A percentile compares a stretch with the other conserved stretches of the same genome.
phyloP scores from a whole-genome alignment of 306 rosid genomes.

The Delonix regia region DNA sequence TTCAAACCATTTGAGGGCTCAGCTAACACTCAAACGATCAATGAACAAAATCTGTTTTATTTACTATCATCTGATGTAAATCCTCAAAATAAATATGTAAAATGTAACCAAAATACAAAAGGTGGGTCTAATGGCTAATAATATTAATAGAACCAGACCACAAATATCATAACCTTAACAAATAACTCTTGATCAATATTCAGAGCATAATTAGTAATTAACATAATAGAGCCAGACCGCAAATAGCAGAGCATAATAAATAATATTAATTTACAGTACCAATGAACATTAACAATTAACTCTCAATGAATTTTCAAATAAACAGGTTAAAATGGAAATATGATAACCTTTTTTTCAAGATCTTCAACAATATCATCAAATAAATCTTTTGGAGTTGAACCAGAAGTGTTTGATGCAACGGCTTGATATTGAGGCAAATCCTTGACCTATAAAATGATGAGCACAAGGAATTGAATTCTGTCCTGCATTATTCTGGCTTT shows the following conservation, averaged over 20 bases:
- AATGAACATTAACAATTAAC: slow-evolving; percentile 7
- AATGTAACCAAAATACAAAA: slow-evolving; percentile 20
- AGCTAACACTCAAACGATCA: slow-evolving; percentile 18
- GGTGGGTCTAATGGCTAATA: neutral
- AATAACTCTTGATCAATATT: too few species aligned
- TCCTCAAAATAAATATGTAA: slow-evolving; percentile 13
- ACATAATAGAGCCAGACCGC: neutral
- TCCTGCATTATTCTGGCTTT: slow-evolving; percentile 20
- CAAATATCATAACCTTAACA: too few species aligned
- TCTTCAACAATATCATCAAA: slow-evolving; percentile 86
- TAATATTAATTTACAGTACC: slow-evolving; percentile 7
- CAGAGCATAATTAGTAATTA: too few species aligned
- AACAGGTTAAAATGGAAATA: slow-evolving; percentile 23
- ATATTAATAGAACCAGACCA: neutral
- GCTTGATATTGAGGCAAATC: slow-evolving; percentile 92
- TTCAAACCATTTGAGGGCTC: slow-evolving; percentile 18
- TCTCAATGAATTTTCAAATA: slow-evolving; percentile 14
- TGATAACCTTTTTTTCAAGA: slow-evolving; percentile 72
- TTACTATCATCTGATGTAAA: neutral
- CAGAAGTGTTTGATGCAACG: slow-evolving; percentile 82
- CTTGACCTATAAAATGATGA: slow-evolving; percentile 63
- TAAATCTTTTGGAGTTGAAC: slow-evolving; percentile 95
- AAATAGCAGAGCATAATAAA: slow-evolving; percentile 3
- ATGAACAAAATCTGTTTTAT: slow-evolving; percentile 1
- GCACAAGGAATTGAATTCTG: slow-evolving; percentile 10